These are phyloP conservation scores for Chrysoporthe deuterocubensis DNA, from an alignment of 2,329 filamentous ascomycete species.

Conservation along the genomic window DNA sequence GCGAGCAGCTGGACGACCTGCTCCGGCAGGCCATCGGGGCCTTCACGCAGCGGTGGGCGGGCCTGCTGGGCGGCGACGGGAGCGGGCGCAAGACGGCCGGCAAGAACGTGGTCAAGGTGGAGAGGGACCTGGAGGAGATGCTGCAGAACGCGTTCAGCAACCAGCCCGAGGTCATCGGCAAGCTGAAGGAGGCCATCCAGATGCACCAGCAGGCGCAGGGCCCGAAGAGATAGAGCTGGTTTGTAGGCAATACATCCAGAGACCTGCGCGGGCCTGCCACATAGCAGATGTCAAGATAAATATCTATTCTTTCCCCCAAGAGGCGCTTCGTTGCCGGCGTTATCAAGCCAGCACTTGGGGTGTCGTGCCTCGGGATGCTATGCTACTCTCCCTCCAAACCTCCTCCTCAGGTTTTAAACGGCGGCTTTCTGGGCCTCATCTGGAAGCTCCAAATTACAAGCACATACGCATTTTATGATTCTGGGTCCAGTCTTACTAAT, in stretches of 20 bases:
- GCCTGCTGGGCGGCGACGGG: slow-evolving; percentile 52
- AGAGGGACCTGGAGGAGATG: slow-evolving; percentile 59
- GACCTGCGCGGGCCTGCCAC: too few relatives aligned
- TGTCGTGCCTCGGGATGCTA: too few relatives aligned
- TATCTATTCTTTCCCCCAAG: too few relatives aligned
- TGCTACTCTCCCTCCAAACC: too few relatives aligned
- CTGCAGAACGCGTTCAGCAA: slow-evolving; percentile 62
- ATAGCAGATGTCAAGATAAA: too few relatives aligned
- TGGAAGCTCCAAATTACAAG: too few relatives aligned
- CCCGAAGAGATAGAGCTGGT: slow-evolving; percentile 36
- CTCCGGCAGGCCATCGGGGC: slow-evolving; percentile 65
- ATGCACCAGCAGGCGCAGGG: slow-evolving; percentile 59
- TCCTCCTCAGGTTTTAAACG: too few relatives aligned
- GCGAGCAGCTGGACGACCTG: slow-evolving; percentile 67
- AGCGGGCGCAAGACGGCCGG: slow-evolving; percentile 51
- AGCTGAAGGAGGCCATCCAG: slow-evolving; percentile 65
- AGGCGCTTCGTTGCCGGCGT: too few relatives aligned
- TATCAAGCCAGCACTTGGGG: too few relatives aligned
- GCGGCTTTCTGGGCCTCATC: background rate
- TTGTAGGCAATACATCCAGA: background rate
- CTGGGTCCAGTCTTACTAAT: too few relatives aligned
- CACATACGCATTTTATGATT: background rate
- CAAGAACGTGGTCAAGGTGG: slow-evolving; percentile 56
- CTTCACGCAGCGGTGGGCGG: slow-evolving; percentile 65
- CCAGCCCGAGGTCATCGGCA: slow-evolving; percentile 61